These are phyloP conservation scores for Diaporthe australafricana DNA, from an alignment of 2,329 filamentous ascomycete species.

Conservation along the genomic window DNA sequence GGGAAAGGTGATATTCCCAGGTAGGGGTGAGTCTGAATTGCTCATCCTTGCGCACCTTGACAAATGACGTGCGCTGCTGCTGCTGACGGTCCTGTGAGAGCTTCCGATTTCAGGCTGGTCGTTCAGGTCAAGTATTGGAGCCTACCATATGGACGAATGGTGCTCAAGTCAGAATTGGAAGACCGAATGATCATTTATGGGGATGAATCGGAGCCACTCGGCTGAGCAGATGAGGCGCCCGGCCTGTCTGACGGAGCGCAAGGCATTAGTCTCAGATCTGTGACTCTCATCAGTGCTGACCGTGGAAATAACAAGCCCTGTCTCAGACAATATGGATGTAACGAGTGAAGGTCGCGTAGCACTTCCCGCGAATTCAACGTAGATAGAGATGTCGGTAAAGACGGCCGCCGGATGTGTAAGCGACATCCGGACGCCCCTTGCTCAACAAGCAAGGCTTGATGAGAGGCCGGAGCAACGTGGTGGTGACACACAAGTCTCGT, in stretches of 20 bases:
- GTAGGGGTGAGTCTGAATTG: background rate
- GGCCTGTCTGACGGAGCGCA: background rate
- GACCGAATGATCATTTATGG: background rate
- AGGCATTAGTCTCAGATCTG: background rate
- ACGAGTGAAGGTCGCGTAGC: background rate
- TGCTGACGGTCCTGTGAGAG: background rate
- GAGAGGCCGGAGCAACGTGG: background rate
- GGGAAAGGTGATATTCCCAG: background rate
- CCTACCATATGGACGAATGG: no score
- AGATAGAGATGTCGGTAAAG: background rate
- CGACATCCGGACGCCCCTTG: slow-evolving; percentile 10
- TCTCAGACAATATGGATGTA: background rate
- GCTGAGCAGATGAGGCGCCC: background rate
- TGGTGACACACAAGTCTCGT: background rate
- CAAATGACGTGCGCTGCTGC: background rate
- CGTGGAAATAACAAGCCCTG: background rate
- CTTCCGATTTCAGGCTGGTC: background rate
- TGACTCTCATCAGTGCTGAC: background rate
- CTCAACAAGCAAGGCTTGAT: background rate
- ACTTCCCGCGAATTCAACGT: background rate
- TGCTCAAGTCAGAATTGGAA: background rate
- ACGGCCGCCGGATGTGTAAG: background rate
- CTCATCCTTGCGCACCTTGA: background rate
- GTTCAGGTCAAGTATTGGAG: background rate
- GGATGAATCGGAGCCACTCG: background rate